phyloP scores from a whole-genome alignment of 768 basidiomycete species.

The Suillus fuscotomentosus region DNA sequence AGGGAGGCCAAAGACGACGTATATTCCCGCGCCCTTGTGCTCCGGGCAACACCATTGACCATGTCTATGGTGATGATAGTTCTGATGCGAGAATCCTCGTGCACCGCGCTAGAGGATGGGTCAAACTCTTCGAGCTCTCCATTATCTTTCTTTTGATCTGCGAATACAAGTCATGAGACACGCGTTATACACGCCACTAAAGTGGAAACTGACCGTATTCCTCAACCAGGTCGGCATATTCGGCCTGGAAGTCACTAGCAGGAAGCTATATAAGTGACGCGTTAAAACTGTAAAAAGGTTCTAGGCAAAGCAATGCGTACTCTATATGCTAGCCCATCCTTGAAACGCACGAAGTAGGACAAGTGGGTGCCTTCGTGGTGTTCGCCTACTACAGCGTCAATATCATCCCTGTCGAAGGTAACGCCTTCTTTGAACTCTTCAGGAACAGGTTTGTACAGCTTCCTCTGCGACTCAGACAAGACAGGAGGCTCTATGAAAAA shows the following conservation, averaged over 20 bases:
- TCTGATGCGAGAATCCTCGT: slow-evolving; percentile 56
- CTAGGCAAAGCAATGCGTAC: slow-evolving; percentile 33
- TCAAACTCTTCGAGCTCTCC: slow-evolving; percentile 54
- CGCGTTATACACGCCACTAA: background rate
- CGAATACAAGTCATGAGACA: slow-evolving; percentile 1
- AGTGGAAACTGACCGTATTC: slow-evolving; percentile 49
- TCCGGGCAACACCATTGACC: background rate
- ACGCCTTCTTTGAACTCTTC: slow-evolving; percentile 34
- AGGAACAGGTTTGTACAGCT: slow-evolving; percentile 38
- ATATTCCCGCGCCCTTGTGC: slow-evolving; percentile 12
- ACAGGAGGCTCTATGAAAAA: slow-evolving; percentile 40
- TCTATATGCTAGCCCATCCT: slow-evolving; percentile 56
- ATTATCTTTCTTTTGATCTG: slow-evolving; percentile 45
- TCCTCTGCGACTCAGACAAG: slow-evolving; percentile 37
- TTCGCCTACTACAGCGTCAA: slow-evolving; percentile 60
- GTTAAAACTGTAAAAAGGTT: background rate
- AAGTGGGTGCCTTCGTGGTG: slow-evolving; percentile 34
- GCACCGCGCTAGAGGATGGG: slow-evolving; percentile 52
- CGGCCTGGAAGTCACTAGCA: slow-evolving; percentile 35
- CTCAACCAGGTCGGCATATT: slow-evolving; percentile 46
- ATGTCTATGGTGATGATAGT: slow-evolving; percentile 31
- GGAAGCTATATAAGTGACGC: slow-evolving; percentile 37
- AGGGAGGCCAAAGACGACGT: slow-evolving; percentile 12
- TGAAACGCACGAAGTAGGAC: slow-evolving; percentile 62
- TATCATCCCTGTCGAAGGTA: slow-evolving; percentile 27